phyloP scores from a whole-genome alignment of 2,329 filamentous ascomycete species.

The Sclerotinia borealis region DNA sequence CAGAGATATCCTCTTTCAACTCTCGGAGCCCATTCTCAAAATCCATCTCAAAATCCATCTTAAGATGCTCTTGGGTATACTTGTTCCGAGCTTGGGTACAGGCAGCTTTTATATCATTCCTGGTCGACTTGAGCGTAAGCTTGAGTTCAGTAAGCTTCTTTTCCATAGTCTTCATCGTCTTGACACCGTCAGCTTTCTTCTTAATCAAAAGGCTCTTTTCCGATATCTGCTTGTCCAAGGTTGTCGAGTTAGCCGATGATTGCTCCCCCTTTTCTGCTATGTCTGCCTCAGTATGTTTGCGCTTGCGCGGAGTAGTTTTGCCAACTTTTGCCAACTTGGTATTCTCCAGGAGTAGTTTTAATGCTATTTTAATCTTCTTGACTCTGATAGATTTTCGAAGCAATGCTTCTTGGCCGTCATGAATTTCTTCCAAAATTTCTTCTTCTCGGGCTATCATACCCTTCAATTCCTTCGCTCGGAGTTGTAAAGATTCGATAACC shows the following conservation, averaged over 20 bases:
- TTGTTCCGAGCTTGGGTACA: not conserved
- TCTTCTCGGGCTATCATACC: not conserved
- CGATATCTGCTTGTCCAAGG: not conserved
- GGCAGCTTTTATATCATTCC: not conserved
- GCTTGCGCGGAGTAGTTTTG: not conserved
- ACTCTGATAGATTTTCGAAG: not conserved
- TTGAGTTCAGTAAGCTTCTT: not conserved
- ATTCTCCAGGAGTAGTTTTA: not conserved
- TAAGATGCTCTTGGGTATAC: not conserved
- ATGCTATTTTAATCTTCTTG: not conserved
- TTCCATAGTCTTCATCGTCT: not conserved
- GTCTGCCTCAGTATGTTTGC: not conserved
- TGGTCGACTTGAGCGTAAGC: not conserved
- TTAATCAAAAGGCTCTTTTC: not conserved
- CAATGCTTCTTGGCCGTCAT: not conserved
- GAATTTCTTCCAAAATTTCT: not conserved
- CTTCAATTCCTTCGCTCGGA: not conserved
- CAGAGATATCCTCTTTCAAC: not conserved
- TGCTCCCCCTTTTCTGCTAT: not conserved
- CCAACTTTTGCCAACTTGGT: not conserved
- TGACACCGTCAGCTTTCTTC: not conserved
- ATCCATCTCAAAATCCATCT: not conserved
- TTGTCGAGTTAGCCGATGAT: not conserved
- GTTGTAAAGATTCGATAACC: not conserved
- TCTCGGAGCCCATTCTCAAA: not conserved